Conservation (phyloP, 1,284 basidiomycete genomes). For the Marasmius oreades region DNA sequence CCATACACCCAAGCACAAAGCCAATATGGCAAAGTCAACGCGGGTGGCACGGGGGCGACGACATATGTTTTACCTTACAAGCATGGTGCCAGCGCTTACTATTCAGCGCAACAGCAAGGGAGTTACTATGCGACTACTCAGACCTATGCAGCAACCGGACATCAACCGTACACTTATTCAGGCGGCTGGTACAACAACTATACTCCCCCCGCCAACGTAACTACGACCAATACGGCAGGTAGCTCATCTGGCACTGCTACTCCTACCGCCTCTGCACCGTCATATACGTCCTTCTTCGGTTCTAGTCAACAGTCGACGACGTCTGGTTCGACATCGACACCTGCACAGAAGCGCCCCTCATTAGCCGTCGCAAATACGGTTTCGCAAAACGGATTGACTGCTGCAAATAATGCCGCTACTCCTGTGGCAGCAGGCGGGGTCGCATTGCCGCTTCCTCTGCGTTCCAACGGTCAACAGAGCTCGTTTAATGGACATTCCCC, state of each 20-base stretch:
- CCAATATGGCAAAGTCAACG: slow-evolving; percentile 17
- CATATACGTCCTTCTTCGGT: slow-evolving; percentile 12
- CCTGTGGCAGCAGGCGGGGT: neutral
- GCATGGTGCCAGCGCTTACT: slow-evolving; percentile 11
- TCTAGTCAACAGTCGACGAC: slow-evolving; percentile 22
- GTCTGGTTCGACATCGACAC: slow-evolving; percentile 22
- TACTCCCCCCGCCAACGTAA: neutral
- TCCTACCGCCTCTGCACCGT: slow-evolving; percentile 11
- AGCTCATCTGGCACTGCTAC: slow-evolving; percentile 11
- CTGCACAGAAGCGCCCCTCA: slow-evolving; percentile 14
- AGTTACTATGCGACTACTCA: neutral
- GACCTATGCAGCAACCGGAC: slow-evolving; percentile 16
- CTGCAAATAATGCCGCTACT: neutral
- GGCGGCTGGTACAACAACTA: slow-evolving; percentile 14
- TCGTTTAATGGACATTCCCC: neutral
- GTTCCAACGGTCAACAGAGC: neutral
- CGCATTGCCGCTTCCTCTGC: neutral
- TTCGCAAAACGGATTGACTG: slow-evolving; percentile 7
- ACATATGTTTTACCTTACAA: slow-evolving; percentile 13
- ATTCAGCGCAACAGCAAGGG: slow-evolving; percentile 4
- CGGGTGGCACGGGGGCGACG: slow-evolving; percentile 19
- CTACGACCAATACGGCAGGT: slow-evolving; percentile 20
- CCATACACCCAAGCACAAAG: slow-evolving; percentile 25
- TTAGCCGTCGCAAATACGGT: slow-evolving; percentile 48
- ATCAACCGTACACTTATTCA: slow-evolving; percentile 3